phyloP scores from a whole-genome alignment of 805 yeast genomes.

The Brettanomyces sp. region DNA sequence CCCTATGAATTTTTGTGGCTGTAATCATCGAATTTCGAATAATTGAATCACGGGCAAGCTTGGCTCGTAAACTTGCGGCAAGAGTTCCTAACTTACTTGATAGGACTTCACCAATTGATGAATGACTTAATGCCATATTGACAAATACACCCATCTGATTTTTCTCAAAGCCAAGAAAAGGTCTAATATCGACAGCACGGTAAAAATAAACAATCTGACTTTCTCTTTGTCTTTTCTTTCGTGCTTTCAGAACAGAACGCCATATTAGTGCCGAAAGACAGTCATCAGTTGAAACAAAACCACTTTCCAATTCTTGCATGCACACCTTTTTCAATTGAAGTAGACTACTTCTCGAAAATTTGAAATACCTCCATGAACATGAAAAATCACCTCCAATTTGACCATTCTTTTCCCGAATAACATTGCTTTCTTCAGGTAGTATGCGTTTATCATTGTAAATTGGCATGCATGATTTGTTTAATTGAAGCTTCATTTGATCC shows the following conservation, averaged over 20 bases:
- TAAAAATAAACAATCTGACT: not conserved
- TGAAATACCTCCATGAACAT: not conserved
- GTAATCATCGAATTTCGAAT: not conserved
- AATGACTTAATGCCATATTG: not conserved
- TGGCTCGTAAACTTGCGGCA: not conserved
- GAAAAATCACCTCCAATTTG: not conserved
- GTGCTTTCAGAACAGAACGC: not conserved
- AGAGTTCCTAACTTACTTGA: not conserved
- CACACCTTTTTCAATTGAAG: not conserved
- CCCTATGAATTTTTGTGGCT: not conserved
- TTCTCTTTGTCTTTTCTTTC: not conserved
- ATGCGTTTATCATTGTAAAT: not conserved
- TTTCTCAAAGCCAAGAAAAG: not conserved
- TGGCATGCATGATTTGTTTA: not conserved
- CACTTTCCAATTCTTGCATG: not conserved
- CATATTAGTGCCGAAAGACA: not conserved
- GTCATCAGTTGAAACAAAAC: slow-evolving; percentile 1
- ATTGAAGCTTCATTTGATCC: not conserved
- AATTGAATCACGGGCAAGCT: not conserved
- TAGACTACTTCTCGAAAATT: not conserved
- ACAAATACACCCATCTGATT: not conserved
- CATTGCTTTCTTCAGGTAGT: not conserved
- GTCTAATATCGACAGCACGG: not conserved
- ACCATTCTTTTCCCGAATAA: not conserved
- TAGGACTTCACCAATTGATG: not conserved